Evolutionary conservation across 208 protist genomes (phyloP).

Genomic region (Acanthamoeba sp.): DNA sequence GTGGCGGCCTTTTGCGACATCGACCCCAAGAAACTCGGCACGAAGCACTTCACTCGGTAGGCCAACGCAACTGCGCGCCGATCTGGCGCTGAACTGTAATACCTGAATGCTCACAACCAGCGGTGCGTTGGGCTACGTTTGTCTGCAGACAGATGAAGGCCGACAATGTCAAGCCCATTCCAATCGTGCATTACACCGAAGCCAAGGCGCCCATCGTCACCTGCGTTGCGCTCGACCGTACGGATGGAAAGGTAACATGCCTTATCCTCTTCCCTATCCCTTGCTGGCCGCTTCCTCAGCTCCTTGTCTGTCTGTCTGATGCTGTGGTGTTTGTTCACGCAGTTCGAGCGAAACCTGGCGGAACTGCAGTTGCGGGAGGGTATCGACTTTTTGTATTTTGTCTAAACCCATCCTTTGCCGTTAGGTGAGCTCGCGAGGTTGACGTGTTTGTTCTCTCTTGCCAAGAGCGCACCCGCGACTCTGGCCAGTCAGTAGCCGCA

Average conservation of each 20-base stretch:
- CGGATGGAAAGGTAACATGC: constrained; percentile 23
- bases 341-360: constrained; percentile 44
- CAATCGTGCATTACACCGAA: constrained; percentile 47
- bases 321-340: background rate
- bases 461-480: no score
- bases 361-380: constrained; percentile 3
- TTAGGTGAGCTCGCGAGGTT: no score
- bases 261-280: background rate
- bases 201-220: constrained; percentile 60
- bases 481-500: constrained; percentile 8
- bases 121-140: no score
- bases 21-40: constrained; percentile 52
- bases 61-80: background rate
- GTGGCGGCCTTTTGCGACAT: constrained; percentile 58
- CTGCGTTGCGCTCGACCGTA: constrained; percentile 26
- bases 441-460: background rate
- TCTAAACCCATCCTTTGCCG: background rate
- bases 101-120: background rate
- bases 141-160: constrained; percentile 41
- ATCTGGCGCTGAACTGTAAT: no score
- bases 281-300: background rate
- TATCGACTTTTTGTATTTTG: constrained; percentile 42
- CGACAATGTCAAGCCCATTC: constrained; percentile 30
- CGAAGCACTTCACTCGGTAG: constrained; percentile 7
- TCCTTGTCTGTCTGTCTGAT: background rate